Evolutionary conservation across 1,139 yeast species (phyloP).

Genomic region (Taiozyma sp.): DNA sequence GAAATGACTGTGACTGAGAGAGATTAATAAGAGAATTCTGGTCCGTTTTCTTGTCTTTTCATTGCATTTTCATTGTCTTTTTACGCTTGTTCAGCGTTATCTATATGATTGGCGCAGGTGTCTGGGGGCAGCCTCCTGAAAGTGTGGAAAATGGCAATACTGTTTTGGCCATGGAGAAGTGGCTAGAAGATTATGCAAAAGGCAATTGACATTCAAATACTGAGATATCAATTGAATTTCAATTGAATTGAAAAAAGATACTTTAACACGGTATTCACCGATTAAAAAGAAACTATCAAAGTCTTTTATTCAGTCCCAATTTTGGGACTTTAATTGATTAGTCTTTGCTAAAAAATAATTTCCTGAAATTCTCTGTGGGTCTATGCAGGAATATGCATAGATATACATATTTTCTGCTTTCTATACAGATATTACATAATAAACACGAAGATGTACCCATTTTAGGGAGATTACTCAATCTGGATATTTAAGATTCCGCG

Average conservation of each 20-base stretch:
- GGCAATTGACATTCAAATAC: background rate
- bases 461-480: background rate
- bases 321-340: background rate
- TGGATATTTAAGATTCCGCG: background rate
- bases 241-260: background rate
- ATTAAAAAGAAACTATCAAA: background rate
- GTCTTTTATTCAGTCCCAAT: background rate
- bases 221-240: background rate
- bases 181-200: too few species aligned
- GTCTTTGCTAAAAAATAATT: too few species aligned
- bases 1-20: background rate
- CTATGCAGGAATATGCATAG: too few species aligned
- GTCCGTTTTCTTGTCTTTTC: too few species aligned
- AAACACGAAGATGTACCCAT: background rate
- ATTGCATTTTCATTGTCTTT: too few species aligned
- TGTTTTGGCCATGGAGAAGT: too few species aligned
- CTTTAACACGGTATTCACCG: background rate
- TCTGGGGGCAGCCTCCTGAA: background rate
- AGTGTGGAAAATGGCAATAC: background rate
- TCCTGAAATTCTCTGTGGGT: too few species aligned
- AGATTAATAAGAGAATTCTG: background rate
- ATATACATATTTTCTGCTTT: too few species aligned
- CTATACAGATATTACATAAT: background rate
- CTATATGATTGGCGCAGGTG: too few species aligned
- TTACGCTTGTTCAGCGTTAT: too few species aligned